Conservation (phyloP, 257 asterid species). For the Solanum sitiens region DNA sequence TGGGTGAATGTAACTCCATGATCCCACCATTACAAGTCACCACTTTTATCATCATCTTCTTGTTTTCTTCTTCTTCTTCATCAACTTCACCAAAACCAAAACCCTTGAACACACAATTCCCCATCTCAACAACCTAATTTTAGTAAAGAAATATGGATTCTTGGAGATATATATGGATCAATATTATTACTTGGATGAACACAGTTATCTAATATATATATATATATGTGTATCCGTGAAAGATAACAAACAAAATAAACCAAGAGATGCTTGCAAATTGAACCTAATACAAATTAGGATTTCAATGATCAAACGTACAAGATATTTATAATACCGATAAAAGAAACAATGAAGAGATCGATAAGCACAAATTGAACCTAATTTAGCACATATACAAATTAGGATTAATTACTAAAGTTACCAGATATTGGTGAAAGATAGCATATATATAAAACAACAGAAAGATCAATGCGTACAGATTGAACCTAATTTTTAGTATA, state of each 20-base stretch:
- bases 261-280: not conserved
- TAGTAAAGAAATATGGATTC: not conserved
- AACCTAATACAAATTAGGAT: not conserved
- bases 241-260: not conserved
- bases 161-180: not conserved
- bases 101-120: constrained; percentile 25
- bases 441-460: not conserved
- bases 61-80: not conserved
- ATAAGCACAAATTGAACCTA: not conserved
- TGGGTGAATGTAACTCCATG: constrained; percentile 50
- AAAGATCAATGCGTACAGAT: not conserved
- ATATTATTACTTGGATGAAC: not conserved
- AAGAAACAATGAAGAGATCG: not conserved
- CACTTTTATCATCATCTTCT: constrained; percentile 12
- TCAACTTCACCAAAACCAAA: constrained; percentile 10
- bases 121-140: constrained; percentile 14
- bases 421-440: not conserved
- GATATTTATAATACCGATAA: not conserved
- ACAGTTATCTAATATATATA: not conserved
- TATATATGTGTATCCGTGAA: not conserved
- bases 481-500: not conserved
- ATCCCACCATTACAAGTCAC: constrained; percentile 35
- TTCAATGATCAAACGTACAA: not conserved
- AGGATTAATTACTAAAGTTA: not conserved
- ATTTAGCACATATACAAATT: not conserved